Evolutionary conservation across 73 alveolate genomes (phyloP), one percentile per base, ranked within the genome.

Genomic region (Paramecium tetraurelia): DNA sequence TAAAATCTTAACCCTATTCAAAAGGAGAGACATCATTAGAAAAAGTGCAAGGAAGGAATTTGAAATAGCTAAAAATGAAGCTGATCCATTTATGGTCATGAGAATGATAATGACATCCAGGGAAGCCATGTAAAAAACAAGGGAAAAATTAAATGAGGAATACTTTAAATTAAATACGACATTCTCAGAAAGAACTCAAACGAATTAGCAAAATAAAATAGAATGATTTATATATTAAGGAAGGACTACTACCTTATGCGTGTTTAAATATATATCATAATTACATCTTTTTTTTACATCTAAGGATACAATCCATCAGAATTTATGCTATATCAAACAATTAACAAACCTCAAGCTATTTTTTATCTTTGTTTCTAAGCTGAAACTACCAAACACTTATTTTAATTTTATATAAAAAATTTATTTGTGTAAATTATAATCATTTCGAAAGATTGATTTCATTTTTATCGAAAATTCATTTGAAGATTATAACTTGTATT

Each of bases 1-100:
- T 86, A 86, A 22, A 5, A 7, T 53, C 7, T 36, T 7, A 21
- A 12, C 12, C 2, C 48, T 40, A 40, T 7, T 40, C 8, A 72
- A 21, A 22, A 86, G 93, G 94, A 59, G 94, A 22, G 94, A 89
- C 24, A 89, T 89, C 2, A 89, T 89, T 4, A 89, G 92, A 50
- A 89, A 71, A 48, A 89, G 94, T 50, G 94, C 94, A 1, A 68
- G 94, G 33, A 89, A 83, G 22, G 94, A 89, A 89, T 89, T 89
- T 12, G 31, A 89, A 50, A 44, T 89, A 46, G 94, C 92, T 22
- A 89, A 36, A 89, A 35, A 83, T 70, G 94, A 89, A 71, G 41
- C 36, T 7, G 94, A 89, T 50, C 92, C 94, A 41, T 70, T 71
- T 70, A 44, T 89, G 38, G 94, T 83, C 14, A 89, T 89, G 94